Evolutionary conservation across 176 grass and related monocot genomes (phyloP), one percentile per base, ranked within the genome.

Genomic region (Oryza officinalis): DNA sequence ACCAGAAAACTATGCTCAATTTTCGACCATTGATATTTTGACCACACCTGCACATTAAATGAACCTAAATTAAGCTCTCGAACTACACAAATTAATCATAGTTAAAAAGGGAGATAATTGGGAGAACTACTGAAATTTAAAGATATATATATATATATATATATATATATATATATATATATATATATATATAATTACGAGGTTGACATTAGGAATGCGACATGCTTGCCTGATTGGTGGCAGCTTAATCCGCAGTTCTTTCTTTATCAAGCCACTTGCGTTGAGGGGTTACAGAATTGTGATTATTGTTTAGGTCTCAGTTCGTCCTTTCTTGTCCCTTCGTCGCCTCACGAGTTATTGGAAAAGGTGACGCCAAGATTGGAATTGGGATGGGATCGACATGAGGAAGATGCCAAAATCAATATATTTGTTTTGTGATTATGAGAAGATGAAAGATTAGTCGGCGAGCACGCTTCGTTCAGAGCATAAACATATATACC

Each of bases 181-280:
- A 50, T 2, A 57, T 57, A 54, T 18, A 22, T 25, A 11, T 61
- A 61, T n/a, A n/a, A n/a, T n/a, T n/a, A n/a, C 57, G 33, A 70
- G 22, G 67, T 41, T 70, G 68, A 71, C 37, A 43, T 71, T 71
- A 25, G 20, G 68, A 71, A 71, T 25, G 17, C 9, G 37, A 71
- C 67, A 70, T 70, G 67, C 17, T 31, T 30, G 11, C 6, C 18
- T 12, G 35, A n/a, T 40, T 41, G 37, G 32, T 10, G 15, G 67
- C 68, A 25, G 11, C 20, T n/a, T 12, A 71, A 40, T 71, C 43
- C 37, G 1, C 22, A 23, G 22, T 40, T 71, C 10, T 26, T 71
- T 71, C 68, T 71, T 71, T 71, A 71, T 71, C 20, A 25, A 10
- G 7, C 68, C 35, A 71, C 68, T 71, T 71, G 37, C 5, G 37